Base-by-base conservation (phyloP, 305 asterid genomes). In the Fraxinus angustifolia region DNA sequence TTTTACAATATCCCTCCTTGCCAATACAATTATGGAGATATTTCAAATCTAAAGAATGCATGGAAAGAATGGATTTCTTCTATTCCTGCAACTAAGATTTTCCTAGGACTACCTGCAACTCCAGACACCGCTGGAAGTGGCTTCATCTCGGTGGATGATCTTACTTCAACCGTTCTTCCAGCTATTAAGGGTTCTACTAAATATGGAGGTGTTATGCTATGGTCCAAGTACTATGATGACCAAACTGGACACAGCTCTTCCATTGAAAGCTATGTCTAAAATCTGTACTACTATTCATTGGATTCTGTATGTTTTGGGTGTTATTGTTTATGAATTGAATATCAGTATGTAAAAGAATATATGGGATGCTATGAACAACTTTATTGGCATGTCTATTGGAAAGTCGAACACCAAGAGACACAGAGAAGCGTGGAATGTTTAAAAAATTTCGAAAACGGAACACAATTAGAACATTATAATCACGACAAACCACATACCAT, bases 191-290 rank as follows among this genome's bases (percentile, higher is more conserved):
- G 79, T 45, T 76, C 79, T 12, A 12, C 19, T 2, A 76, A 76
- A n/a, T 76, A 76, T 48, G 79, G 79, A 21, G 67, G 67, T 75
- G 79, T 75, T 14, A 75, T 75, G 79, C 23, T 45, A 6, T 45
- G 56, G 17, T 45, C 56, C 56, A 45, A 45, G n/a, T 45, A 45
- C 56, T 11, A 45, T 45, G 56, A 45, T 45, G 56, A 45, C 12
- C 56, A 45, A 45, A 45, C 56, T 45, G 17, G 56, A 45, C 26
- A 82, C 21, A 70, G 84, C 48, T 42, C 84, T 80, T 26, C 79
- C 19, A 53, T 80, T 53, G 73, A 23, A 70, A 6, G 31, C 68
- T 71, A 28, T 72, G 83, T 80, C 4, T 80, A 73, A 28, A 73
- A 21, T 35, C 8, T 48, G 19, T 40, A 45, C 45, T 30, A 16